phyloP scores from a whole-genome alignment of 2,329 filamentous ascomycete species.

The Neophaeococcomyces aloes region DNA sequence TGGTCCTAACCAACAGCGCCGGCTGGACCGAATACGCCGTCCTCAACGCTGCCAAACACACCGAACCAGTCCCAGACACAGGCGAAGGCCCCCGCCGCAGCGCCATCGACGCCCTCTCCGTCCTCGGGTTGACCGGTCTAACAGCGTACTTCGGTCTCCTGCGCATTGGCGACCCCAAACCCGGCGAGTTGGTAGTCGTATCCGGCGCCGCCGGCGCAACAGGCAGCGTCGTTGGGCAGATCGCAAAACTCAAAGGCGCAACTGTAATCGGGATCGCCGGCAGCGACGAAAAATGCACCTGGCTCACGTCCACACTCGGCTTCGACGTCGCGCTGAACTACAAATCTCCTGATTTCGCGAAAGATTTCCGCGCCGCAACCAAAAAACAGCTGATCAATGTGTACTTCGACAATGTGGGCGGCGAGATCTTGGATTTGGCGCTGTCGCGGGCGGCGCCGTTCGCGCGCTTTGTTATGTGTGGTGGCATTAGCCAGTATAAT shows the following conservation, averaged over 20 bases:
- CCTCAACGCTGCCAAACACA: constrained; percentile 42
- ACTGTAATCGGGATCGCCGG: constrained; percentile 58
- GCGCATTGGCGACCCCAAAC: constrained; percentile 56
- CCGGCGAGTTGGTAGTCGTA: constrained; percentile 65
- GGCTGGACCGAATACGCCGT: constrained; percentile 62
- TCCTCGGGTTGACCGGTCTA: constrained; percentile 56
- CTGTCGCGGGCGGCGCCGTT: constrained; percentile 52
- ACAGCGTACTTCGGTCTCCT: constrained; percentile 68
- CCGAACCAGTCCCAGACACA: constrained; percentile 29
- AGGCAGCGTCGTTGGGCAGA: constrained; percentile 65
- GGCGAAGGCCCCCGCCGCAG: constrained; percentile 29
- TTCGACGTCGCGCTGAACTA: constrained; percentile 61
- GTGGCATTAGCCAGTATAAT: constrained; percentile 61
- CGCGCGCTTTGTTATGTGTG: constrained; percentile 61
- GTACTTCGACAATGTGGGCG: constrained; percentile 63
- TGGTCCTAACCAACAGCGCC: constrained; percentile 40
- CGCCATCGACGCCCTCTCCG: constrained; percentile 51
- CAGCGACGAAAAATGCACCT: constrained; percentile 55
- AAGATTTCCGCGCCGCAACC: constrained; percentile 51
- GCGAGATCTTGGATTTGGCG: constrained; percentile 58
- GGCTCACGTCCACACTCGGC: constrained; percentile 53
- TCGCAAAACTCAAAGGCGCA: constrained; percentile 61
- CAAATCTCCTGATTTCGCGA: constrained; percentile 52
- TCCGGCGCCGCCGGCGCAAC: constrained; percentile 70
- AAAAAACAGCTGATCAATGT: constrained; percentile 50